Evolutionary conservation across 352 stramenopile species (phyloP).

Genomic region (Peronospora tabacina): DNA sequence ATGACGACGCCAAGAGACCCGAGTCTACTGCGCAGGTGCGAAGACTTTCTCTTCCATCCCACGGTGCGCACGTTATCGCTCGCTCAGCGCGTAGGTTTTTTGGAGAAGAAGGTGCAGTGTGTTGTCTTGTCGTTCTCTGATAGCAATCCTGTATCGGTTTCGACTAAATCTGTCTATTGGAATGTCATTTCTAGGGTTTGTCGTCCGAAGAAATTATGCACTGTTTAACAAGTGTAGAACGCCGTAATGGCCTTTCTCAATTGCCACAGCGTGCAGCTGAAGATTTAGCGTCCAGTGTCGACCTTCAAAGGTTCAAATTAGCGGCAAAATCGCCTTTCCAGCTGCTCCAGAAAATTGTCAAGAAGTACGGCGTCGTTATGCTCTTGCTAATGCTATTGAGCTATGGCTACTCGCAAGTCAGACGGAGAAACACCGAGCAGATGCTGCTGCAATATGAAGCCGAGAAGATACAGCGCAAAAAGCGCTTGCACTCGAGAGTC

Average conservation of each 20-base stretch:
- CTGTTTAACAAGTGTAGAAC: constrained; percentile 50
- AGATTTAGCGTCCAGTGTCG: background rate
- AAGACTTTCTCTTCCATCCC: constrained; percentile 64
- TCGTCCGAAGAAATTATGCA: constrained; percentile 56
- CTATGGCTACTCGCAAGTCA: constrained; percentile 30
- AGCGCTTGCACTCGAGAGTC: constrained; percentile 18
- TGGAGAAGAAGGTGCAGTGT: constrained; percentile 47
- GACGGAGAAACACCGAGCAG: constrained; percentile 23
- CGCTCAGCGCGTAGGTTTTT: constrained; percentile 62
- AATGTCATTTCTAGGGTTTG: constrained; percentile 29
- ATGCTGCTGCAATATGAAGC: constrained; percentile 19
- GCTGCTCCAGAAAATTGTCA: constrained; percentile 20
- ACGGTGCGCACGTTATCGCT: constrained; percentile 53
- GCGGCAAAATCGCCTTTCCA: constrained; percentile 13
- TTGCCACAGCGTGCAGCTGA: constrained; percentile 15
- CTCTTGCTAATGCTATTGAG: constrained; percentile 30
- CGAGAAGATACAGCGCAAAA: constrained; percentile 18
- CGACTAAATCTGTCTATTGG: background rate
- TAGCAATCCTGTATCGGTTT: too few species aligned
- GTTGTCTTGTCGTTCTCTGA: background rate
- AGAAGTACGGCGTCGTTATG: constrained; percentile 31
- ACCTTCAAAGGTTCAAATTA: background rate
- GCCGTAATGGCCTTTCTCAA: constrained; percentile 45
- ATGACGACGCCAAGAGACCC: constrained; percentile 23
- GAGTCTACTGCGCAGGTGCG: constrained; percentile 48